A percentile compares a stretch with the other conserved stretches of the same genome.
These are phyloP conservation scores for Colletotrichum truncatum DNA, from an alignment of 2,329 filamentous ascomycete genomes.

Conservation along the genomic window DNA sequence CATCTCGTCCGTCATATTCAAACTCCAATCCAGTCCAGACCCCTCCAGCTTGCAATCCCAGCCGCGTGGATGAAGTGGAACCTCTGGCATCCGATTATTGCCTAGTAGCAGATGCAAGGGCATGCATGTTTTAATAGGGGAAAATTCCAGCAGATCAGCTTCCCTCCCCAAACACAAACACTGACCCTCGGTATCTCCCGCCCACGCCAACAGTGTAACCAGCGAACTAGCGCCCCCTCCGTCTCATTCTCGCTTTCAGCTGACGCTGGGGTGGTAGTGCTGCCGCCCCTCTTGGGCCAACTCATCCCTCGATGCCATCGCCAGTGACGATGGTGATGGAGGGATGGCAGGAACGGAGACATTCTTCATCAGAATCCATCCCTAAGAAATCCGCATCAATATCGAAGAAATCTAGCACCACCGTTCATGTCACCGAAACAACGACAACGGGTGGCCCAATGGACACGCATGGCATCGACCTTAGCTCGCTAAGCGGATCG, in stretches of 20 bases:
- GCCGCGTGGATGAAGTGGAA: neutral
- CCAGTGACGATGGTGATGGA: neutral
- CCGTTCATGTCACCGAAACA: constrained; percentile 3
- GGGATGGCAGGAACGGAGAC: neutral
- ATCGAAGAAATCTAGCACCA: neutral
- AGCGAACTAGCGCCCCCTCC: constrained; percentile 9
- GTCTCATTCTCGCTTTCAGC: neutral
- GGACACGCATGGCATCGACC: constrained; percentile 25
- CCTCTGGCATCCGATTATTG: neutral
- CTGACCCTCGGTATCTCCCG: constrained; percentile 8
- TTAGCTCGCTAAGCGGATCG: constrained; percentile 26
- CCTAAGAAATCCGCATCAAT: neutral
- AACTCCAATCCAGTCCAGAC: neutral
- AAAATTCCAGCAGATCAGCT: constrained; percentile 10
- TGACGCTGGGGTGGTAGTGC: neutral
- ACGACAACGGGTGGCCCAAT: constrained; percentile 7
- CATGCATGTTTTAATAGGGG: neutral
- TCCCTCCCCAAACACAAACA: neutral
- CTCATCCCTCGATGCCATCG: neutral
- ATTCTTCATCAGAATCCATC: neutral
- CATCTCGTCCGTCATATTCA: too few relatives aligned
- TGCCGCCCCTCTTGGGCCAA: neutral
- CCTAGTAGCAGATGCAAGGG: constrained; percentile 16
- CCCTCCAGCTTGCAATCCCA: neutral
- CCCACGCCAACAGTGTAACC: neutral